Conservation (phyloP, 1,139 yeast species). For the Chernovozyma aurita region DNA sequence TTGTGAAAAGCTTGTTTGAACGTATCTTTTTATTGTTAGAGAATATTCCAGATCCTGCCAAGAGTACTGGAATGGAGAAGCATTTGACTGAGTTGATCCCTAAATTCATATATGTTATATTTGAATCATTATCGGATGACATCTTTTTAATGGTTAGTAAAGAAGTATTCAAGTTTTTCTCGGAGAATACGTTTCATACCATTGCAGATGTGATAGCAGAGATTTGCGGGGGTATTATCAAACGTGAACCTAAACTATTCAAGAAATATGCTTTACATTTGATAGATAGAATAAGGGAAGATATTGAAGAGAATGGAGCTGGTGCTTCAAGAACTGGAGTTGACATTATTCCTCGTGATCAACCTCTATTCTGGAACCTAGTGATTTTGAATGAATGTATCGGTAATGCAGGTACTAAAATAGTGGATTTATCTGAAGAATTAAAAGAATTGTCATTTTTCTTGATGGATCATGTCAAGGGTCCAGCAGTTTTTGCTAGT, state of each 20-base stretch:
- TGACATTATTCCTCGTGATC: constrained; percentile 73
- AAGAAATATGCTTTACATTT: constrained; percentile 42
- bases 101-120: constrained; percentile 60
- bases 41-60: constrained; percentile 64
- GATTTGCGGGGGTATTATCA: constrained; percentile 64
- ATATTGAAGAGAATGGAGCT: constrained; percentile 79
- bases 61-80: constrained; percentile 44
- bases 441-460: constrained; percentile 47
- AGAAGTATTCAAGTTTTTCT: constrained; percentile 51
- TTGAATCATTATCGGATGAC: constrained; percentile 68
- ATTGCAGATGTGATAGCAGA: constrained; percentile 68
- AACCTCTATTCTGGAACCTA: constrained; percentile 69
- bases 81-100: constrained; percentile 56
- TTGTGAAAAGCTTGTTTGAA: constrained; percentile 54
- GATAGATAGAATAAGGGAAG: constrained; percentile 55
- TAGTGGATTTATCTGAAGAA: constrained; percentile 43
- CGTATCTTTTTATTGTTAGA: constrained; percentile 66
- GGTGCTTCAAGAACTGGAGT: constrained; percentile 69
- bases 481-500: constrained; percentile 54
- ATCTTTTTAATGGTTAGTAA: constrained; percentile 51
- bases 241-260: constrained; percentile 55
- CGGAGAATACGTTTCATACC: constrained; percentile 58
- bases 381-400: constrained; percentile 67
- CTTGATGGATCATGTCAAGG: constrained; percentile 57
- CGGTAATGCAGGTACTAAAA: constrained; percentile 58